Evolutionary conservation across 305 asterid genomes (phyloP).

Genomic region (Fraxinus ornus): DNA sequence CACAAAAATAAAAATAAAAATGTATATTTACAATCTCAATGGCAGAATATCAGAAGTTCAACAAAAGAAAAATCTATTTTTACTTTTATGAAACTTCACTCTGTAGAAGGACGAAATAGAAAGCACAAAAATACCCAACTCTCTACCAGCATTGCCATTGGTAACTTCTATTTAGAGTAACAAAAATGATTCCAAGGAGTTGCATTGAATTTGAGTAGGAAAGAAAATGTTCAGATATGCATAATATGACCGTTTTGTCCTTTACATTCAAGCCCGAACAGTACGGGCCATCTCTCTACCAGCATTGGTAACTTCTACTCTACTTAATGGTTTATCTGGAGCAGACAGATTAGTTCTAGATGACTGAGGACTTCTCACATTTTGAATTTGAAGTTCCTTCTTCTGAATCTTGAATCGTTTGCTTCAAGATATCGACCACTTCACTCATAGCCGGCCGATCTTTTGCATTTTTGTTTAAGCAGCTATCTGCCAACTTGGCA

Average conservation of each 20-base stretch:
- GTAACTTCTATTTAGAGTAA: not conserved
- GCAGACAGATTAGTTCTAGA: conserved; percentile 22
- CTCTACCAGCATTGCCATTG: not conserved
- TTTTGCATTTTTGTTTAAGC: conserved; percentile 61
- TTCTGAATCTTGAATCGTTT: conserved; percentile 61
- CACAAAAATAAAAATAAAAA: too few species aligned
- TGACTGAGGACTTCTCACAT: conserved; percentile 14
- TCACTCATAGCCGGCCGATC: conserved; percentile 73
- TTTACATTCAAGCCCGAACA: conserved; percentile 24
- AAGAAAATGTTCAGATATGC: not conserved
- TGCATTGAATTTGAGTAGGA: not conserved
- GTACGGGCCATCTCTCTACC: conserved; percentile 17
- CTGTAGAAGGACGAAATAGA: not conserved
- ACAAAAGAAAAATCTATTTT: not conserved
- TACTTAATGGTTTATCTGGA: conserved; percentile 24
- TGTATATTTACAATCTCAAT: not conserved
- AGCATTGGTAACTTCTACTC: conserved; percentile 25
- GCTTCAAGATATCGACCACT: conserved; percentile 62
- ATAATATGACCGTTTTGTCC: not conserved
- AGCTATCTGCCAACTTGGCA: conserved; percentile 73
- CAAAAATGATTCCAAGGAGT: not conserved
- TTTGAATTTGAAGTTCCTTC: conserved; percentile 24
- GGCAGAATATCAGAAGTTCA: not conserved
- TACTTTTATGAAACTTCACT: not conserved
- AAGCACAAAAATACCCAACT: not conserved